Conservation (phyloP, 2,329 filamentous ascomycete genomes). For the Coniella lustricola region DNA sequence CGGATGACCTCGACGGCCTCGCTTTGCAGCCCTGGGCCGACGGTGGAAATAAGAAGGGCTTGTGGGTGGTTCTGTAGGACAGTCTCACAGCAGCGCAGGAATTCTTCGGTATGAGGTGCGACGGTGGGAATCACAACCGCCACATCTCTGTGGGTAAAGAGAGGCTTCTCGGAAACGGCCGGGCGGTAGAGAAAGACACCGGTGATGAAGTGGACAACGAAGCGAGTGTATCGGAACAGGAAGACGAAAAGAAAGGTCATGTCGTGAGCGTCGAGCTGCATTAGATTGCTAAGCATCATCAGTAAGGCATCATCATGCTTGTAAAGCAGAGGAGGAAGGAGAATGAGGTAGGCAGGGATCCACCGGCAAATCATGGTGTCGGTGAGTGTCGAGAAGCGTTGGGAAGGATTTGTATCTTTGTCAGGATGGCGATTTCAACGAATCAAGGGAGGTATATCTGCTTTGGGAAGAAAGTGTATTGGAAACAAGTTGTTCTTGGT, state of each 20-base stretch:
- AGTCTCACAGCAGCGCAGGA: constrained; percentile 33
- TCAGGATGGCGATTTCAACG: too few species aligned
- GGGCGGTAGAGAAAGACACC: constrained; percentile 35
- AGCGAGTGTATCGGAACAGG: constrained; percentile 38
- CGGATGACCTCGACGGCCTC: constrained; percentile 17
- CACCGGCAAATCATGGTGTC: too few species aligned
- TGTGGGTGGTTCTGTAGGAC: constrained; percentile 32
- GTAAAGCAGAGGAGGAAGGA: too few species aligned
- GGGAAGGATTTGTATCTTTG: too few species aligned
- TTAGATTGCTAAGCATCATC: too few species aligned
- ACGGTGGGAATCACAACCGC: constrained; percentile 48
- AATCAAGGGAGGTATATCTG: too few species aligned
- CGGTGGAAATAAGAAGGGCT: constrained; percentile 38
- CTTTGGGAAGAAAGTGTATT: too few species aligned
- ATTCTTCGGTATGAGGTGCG: constrained; percentile 33
- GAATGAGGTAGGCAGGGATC: too few species aligned
- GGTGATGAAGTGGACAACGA: constrained; percentile 33
- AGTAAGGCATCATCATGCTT: too few species aligned
- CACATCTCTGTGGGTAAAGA: constrained; percentile 31
- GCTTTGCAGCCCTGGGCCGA: constrained; percentile 25
- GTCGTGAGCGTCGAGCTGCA: background rate
- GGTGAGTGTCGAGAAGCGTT: too few species aligned
- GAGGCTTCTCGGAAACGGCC: constrained; percentile 22
- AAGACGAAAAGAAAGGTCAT: constrained; percentile 30
- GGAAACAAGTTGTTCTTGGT: too few species aligned